Conservation (phyloP, 1,139 yeast species). For the Geotrichum carabidarum region DNA sequence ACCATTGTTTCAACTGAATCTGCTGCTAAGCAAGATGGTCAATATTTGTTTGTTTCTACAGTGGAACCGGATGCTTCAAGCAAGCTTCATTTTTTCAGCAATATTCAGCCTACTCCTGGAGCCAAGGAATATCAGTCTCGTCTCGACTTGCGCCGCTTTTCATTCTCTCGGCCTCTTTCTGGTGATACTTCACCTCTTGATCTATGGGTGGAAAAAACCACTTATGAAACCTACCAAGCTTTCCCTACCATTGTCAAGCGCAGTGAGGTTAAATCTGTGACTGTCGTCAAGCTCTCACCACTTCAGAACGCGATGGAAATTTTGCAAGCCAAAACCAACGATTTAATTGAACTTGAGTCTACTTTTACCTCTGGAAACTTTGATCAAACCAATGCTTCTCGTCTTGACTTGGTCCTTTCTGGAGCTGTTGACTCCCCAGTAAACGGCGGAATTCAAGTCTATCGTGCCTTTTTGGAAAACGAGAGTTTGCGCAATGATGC, state of each 20-base stretch:
- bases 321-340: conserved; percentile 63
- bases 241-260: conserved; percentile 90
- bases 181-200: conserved; percentile 70
- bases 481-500: conserved; percentile 39
- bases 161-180: conserved; percentile 65
- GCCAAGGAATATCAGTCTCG: conserved; percentile 33
- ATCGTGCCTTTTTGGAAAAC: conserved; percentile 60
- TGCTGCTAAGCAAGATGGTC: conserved; percentile 65
- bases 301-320: conserved; percentile 74
- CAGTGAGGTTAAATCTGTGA: conserved; percentile 57
- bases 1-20: conserved; percentile 61
- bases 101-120: conserved; percentile 28
- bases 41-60: conserved; percentile 64
- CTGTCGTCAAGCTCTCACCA: conserved; percentile 65
- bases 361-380: conserved; percentile 51
- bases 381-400: conserved; percentile 46
- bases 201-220: conserved; percentile 84
- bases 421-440: conserved; percentile 93
- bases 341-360: conserved; percentile 63
- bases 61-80: conserved; percentile 53
- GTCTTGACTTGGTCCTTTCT: conserved; percentile 68
- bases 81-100: conserved; percentile 12
- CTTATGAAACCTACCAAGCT: conserved; percentile 66
- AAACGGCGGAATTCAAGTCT: conserved; percentile 86
- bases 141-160: conserved; percentile 66